phyloP scores from a whole-genome alignment of 1,284 basidiomycete species.

The Trichosporon asahii region DNA sequence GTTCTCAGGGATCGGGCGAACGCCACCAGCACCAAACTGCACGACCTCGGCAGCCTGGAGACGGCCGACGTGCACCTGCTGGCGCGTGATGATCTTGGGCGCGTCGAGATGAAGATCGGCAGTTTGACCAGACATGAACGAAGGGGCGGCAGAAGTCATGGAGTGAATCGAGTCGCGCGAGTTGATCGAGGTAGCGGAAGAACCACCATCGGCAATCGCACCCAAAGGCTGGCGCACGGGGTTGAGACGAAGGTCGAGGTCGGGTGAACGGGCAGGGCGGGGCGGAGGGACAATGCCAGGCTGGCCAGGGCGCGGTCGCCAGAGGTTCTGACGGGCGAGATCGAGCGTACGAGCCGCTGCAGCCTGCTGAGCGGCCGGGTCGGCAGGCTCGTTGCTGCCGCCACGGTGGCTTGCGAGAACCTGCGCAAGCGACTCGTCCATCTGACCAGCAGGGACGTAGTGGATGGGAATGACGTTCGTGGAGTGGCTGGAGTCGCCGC shows the following conservation, averaged over 20 bases:
- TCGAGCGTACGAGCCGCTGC: constrained; percentile 42
- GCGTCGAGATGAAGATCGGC: constrained; percentile 48
- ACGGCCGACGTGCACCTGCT: constrained; percentile 48
- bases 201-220: constrained; percentile 15
- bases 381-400: constrained; percentile 16
- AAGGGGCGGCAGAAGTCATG: constrained; percentile 38
- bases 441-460: constrained; percentile 42
- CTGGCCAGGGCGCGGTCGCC: constrained; percentile 26
- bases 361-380: constrained; percentile 17
- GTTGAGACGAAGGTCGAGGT: constrained; percentile 48
- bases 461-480: constrained; percentile 53
- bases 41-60: constrained; percentile 52
- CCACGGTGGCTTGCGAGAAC: constrained; percentile 14
- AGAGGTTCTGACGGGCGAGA: constrained; percentile 45
- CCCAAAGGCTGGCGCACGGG: constrained; percentile 16
- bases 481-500: constrained; percentile 32
- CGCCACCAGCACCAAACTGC: constrained; percentile 31
- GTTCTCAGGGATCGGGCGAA: constrained; percentile 6
- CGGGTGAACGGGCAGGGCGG: constrained; percentile 49
- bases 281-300: constrained; percentile 28
- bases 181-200: constrained; percentile 7
- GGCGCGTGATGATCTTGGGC: constrained; percentile 50
- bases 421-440: constrained; percentile 25
- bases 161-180: constrained; percentile 42
- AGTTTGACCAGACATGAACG: constrained; percentile 47